Evolutionary conservation across 2,329 filamentous ascomycete genomes (phyloP).

Genomic region (Penicillium sp.): DNA sequence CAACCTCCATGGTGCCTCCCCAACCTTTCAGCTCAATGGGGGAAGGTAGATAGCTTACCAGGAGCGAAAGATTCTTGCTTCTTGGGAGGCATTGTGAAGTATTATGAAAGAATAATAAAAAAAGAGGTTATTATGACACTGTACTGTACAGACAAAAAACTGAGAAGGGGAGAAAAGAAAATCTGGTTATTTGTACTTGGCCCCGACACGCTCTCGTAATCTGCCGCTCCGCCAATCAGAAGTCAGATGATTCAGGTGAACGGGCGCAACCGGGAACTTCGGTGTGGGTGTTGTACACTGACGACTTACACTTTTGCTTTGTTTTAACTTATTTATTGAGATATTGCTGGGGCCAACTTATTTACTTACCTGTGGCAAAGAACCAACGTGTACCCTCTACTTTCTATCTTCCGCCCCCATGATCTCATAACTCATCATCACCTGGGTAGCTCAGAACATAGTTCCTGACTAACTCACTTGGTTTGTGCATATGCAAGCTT

Average conservation of each 20-base stretch:
- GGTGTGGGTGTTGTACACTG: constrained; percentile 11
- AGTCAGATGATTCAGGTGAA: constrained; percentile 32
- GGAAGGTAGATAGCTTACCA: constrained; percentile 19
- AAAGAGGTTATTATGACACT: constrained; percentile 16
- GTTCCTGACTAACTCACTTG: neutral
- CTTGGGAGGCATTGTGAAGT: constrained; percentile 25
- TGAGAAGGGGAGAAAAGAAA: constrained; percentile 27
- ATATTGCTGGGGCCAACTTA: neutral
- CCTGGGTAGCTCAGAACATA: neutral
- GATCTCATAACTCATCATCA: constrained; percentile 24
- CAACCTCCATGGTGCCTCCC: neutral
- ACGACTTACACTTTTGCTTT: neutral
- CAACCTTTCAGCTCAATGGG: neutral
- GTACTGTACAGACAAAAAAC: constrained; percentile 24
- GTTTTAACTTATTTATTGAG: neutral
- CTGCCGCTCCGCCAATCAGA: constrained; percentile 34
- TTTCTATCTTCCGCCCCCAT: constrained; percentile 1
- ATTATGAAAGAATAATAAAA: constrained; percentile 14
- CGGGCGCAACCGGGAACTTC: constrained; percentile 37
- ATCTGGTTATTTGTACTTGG: constrained; percentile 39
- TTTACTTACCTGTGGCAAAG: neutral
- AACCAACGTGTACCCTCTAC: neutral
- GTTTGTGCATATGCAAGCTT: neutral
- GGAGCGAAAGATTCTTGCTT: constrained; percentile 25
- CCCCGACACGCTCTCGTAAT: constrained; percentile 38